phyloP scores from a whole-genome alignment of 805 yeast genomes.

The Debaryomyces prosopidis region DNA sequence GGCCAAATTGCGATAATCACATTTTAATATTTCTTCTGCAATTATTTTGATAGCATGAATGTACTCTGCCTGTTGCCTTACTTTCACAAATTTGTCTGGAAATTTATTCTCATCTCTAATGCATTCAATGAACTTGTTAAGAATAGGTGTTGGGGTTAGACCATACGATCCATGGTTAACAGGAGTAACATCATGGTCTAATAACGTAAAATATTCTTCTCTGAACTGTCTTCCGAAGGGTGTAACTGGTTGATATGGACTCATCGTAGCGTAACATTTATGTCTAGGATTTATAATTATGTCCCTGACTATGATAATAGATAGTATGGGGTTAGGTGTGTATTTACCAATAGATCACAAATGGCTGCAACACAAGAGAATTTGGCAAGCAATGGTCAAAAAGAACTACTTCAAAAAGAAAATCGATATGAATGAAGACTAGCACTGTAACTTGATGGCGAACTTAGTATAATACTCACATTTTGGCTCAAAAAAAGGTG shows the following conservation, averaged over 20 bases:
- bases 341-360: too few species aligned
- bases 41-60: conserved; percentile 34
- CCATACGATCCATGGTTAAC: conserved; percentile 73
- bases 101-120: conserved; percentile 25
- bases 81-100: conserved; percentile 49
- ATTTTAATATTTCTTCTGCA: conserved; percentile 43
- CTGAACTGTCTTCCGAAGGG: conserved; percentile 54
- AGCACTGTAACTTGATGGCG: too few species aligned
- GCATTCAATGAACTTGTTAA: conserved; percentile 32
- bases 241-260: conserved; percentile 5
- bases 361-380: too few species aligned
- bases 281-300: too few species aligned
- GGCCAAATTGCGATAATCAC: conserved; percentile 50
- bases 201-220: conserved; percentile 44
- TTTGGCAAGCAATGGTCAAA: too few species aligned
- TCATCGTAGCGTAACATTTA: not conserved
- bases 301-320: too few species aligned
- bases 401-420: too few species aligned
- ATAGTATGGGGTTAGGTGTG: too few species aligned
- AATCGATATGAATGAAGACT: too few species aligned
- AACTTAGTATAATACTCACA: too few species aligned
- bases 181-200: conserved; percentile 41
- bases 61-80: conserved; percentile 26
- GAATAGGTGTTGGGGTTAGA: conserved; percentile 49
- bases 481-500: too few species aligned